Evolutionary conservation across 345 rosid species (phyloP), one percentile per base, ranked within the genome.

Genomic region (Populus tremula): DNA sequence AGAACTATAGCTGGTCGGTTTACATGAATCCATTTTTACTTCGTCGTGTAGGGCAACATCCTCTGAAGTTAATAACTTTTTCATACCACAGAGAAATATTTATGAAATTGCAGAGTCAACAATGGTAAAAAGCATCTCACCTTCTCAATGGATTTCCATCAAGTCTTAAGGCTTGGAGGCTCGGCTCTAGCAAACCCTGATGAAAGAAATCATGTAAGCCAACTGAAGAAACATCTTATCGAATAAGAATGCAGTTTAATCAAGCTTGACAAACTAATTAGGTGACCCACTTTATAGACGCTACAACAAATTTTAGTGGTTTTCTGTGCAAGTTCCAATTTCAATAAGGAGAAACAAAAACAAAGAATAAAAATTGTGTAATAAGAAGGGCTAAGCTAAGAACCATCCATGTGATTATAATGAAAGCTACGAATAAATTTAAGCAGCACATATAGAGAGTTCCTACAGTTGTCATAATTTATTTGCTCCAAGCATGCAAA

Each of bases 61-160:
- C 53, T 47, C 18, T 47, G 18, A 47, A 47, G 53, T 14, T 47
- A 47, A 47, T 47, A 47, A 47, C 53, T 4, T 47, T 47, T 47
- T 47, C 53, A 14, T 47, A 47, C 4, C 53, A 47, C 18, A 14
- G 6, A 39, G 10, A 14, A 47, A 47, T 47, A 47, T 47, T 14
- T 47, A 47, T 14, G 18, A 47, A 3, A 14, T 11, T 47, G 53
- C 53, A 47, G 10, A 36, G 68, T 8, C 25, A 54, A 7, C 21
- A 14, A 74, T 67, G 64, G 47, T 5, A 17, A 5, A 17, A 5
- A 10, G 16, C 18, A 59, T 33, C 8, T 21, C 86, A 93, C 97
- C 98, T 95, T 89, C 96, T 89, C 77, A 93, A 72, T 56, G 97
- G 98, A 85, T 95, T 95, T 70, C 98, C 98, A 43, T 92, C 92